Base-by-base conservation (phyloP, 1,284 basidiomycete genomes). In the Papiliotrema flavescens region DNA sequence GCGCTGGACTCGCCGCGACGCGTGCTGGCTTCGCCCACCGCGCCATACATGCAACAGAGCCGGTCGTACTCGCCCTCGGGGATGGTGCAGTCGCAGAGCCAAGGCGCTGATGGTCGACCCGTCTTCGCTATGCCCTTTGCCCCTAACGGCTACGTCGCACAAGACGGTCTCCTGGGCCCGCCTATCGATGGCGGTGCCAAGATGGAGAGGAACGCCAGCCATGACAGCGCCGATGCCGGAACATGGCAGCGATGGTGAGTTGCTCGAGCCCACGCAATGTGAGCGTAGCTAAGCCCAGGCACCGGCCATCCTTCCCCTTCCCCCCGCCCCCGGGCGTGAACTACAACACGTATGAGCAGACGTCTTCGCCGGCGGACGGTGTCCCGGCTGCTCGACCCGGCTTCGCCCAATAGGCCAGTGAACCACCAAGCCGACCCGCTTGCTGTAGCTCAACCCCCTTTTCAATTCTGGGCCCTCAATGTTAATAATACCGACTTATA, bases 241-340 rank as follows among this genome's bases (percentile, higher is more conserved):
- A 57, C 55, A 14, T 69, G 62, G 65, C 71, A 65, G 48, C 63
- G 69, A 61, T 73, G 71, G 71, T 70, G 46, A 63, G 70, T 62
- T n/a, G 8, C 11, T 37, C n/a, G n/a, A n/a, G n/a, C n/a, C n/a
- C n/a, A n/a, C n/a, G n/a, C n/a, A n/a, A n/a, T n/a, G 35, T 35
- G 8, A 34, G 39, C 15, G 24, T 23, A 14, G 22, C 35, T 28
- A 7, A 52, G 34, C 13, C 4, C 5, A 71, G 70, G 70, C 71
- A 73, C 56, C 58, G 71, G 24, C 69, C 71, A 1, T 69, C 68
- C 13, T 73, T 73, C 64, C 71, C 71, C 9, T 73, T 71, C 62
- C 63, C 65, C 8, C 56, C 57, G 19, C 62, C 70, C 37, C 56
- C 65, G n/a, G 60, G 62, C 13, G 46, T 55, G 2, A 61, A 63